Base-by-base conservation (phyloP, 495 filamentous ascomycete species). In the Sphaerosporella brunnea region DNA sequence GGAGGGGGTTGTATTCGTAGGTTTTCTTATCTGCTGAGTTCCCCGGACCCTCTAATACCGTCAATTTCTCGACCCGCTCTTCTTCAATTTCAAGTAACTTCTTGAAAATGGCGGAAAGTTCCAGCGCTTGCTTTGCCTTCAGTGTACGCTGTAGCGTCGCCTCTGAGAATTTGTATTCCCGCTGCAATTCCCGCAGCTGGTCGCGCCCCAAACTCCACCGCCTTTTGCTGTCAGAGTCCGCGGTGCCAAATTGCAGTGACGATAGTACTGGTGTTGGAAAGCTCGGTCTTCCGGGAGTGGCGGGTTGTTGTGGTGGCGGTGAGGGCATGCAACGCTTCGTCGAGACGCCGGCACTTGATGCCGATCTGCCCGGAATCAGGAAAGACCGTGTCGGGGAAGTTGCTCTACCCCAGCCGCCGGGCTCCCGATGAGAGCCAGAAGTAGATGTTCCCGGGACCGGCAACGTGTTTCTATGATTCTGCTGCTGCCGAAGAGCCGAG, bases 141-240 rank as follows among this genome's bases (percentile, higher is more conserved):
- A 59, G 18, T n/a, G 56, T 58, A 7, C 56, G 55, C 48, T 59
- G 56, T 26, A 59, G 38, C n/a, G 56, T 59, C 18, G 56, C 56
- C 32, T 59, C 56, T 15, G 55, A 50, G 34, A 54, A 58, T 23
- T 59, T 49, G 18, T 59, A 51, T 18, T 58, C 50, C 18, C 38
- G 32, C 32, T 58, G 55, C 23, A 59, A 16, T 28, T 59, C 55
- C 20, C 55, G 40, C n/a, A 59, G 49, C 20, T 55, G 47, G 9
- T 59, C 51, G 23, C 47, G 48, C 25, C 47, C 44, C 11, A 48
- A 51, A 1, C 47, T 16, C 23, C 56, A 45, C n/a, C 55, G 51
- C 23, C 47, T 48, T 35, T 38, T 59, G 52, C 3, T 49, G 34
- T 59, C 51, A 19, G 49, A 49, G 15, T 54, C 51, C 30, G 46